These are phyloP conservation scores for Epithemia pelagica DNA, from an alignment of 108 stramenopile species.

Conservation along the genomic window DNA sequence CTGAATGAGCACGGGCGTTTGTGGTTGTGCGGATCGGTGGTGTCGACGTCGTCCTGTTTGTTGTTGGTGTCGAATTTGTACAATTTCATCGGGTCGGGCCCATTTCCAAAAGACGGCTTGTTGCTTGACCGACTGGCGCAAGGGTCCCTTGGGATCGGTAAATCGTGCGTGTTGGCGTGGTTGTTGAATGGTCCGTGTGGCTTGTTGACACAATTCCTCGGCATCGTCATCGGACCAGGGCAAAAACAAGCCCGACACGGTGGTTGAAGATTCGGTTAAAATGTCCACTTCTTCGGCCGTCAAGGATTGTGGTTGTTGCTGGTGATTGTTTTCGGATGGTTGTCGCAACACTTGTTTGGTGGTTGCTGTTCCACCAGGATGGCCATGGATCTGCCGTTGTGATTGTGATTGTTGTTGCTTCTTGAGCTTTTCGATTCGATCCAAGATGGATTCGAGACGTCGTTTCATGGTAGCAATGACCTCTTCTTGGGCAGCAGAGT, in stretches of 20 bases:
- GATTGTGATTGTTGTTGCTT: too few species aligned
- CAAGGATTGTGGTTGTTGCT: not conserved
- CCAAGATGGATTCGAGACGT: conserved; percentile 35
- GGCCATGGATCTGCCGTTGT: too few species aligned
- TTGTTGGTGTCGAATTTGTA: conserved; percentile 23
- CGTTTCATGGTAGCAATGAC: conserved; percentile 23
- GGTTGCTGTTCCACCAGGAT: too few species aligned
- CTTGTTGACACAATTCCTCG: conserved; percentile 10
- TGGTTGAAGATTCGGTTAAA: conserved; percentile 46
- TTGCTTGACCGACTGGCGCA: conserved; percentile 53
- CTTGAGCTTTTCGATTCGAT: conserved; percentile 59
- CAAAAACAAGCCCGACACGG: conserved; percentile 55
- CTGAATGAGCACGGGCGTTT: conserved; percentile 16
- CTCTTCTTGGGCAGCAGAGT: not conserved
- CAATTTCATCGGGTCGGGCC: conserved; percentile 68
- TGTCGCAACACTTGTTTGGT: not conserved
- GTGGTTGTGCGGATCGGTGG: conserved; percentile 11
- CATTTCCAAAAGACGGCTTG: conserved; percentile 45
- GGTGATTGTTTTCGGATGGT: not conserved
- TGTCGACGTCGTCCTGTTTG: not conserved
- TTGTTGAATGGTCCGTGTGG: conserved; percentile 5
- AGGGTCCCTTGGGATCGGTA: conserved; percentile 52
- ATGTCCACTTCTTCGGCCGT: conserved; percentile 55
- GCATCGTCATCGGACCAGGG: conserved; percentile 78
- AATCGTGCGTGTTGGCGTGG: conserved; percentile 6